phyloP scores from a whole-genome alignment of 176 grass and related monocot genomes.

The Elymus sibiricus region DNA sequence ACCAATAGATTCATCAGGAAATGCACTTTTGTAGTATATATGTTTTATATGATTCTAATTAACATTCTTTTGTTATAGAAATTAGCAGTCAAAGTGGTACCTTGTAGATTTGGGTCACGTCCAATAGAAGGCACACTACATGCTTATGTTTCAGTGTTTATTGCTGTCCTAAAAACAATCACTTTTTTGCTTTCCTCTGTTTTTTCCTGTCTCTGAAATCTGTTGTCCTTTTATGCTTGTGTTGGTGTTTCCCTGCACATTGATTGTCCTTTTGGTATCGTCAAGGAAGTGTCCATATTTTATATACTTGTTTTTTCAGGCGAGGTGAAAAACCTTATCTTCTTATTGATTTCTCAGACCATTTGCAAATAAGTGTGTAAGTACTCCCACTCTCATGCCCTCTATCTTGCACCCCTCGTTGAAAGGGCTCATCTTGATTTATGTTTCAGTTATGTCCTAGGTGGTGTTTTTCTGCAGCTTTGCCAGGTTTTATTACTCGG shows the following conservation, averaged over 20 bases:
- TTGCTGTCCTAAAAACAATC: background rate
- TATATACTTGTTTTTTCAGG: conserved; percentile 46
- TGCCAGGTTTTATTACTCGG: conserved; percentile 66
- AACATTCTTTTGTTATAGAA: background rate
- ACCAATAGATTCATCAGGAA: background rate
- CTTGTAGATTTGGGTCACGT: background rate
- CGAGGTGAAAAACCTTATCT: conserved; percentile 80
- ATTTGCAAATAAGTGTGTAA: conserved; percentile 89
- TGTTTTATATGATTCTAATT: background rate
- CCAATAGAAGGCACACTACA: background rate
- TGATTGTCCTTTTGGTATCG: background rate
- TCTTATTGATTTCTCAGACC: conserved; percentile 90
- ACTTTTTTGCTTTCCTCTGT: background rate
- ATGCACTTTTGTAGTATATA: background rate
- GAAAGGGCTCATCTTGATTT: conserved; percentile 23
- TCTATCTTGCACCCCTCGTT: conserved; percentile 15
- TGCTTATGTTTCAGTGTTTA: conserved; percentile 6
- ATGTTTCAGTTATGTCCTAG: conserved; percentile 89
- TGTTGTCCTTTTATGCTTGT: background rate
- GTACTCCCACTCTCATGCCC: conserved; percentile 1
- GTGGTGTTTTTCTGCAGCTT: conserved; percentile 90
- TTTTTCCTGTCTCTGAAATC: background rate
- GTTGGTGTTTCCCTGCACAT: background rate
- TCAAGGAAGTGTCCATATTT: background rate
- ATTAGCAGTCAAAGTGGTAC: background rate